Evolutionary conservation across 1,284 basidiomycete species (phyloP), one percentile per base, ranked within the genome.

Genomic region (Apiotrichum montevideense): DNA sequence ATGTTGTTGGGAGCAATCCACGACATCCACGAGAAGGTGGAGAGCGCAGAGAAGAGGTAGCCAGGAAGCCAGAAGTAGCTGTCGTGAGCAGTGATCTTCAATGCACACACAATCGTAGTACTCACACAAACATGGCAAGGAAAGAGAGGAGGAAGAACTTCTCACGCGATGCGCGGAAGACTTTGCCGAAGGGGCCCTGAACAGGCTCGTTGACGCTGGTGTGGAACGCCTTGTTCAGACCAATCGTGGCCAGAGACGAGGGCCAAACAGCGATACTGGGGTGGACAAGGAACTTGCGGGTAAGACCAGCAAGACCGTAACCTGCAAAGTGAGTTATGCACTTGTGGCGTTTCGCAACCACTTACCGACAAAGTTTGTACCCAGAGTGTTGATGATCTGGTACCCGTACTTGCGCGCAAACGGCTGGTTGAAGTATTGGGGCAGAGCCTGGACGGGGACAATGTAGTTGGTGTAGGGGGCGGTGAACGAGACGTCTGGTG

Each of bases 21-120:
- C 57, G 80, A 80, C 10, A 82, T 78, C 82, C 82, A 83, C 54
- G 79, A 80, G 66, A 82, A 83, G 62, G 78, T 79, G 11, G 79
- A 78, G 5, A 83, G 72, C 13, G 78, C 81, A 34, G 54, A 55
- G 50, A 71, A 70, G 33, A 73, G 58, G 48, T 66, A 73, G 52
- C 63, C 63, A 32, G 71, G 72, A 67, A 77, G 71, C 35, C 35
- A 54, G 63, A 67, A 73, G 63, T 68, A 74, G 53, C 41, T 49
- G 40, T 21, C 21, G 21, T 21, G 21, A 21, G 21, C 21, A 21
- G 21, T 13, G 46, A 13, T 29, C 34, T 21, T 21, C 21, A 21
- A 21, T 21, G 21, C 21, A 21, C 21, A 21, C 21, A 21, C 21
- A 21, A 8, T 42, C 35, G 5, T 10, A 15, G 4, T 3, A 49